Percentiles rank a stretch among this genome's conserved stretches.
phyloP scores from a whole-genome alignment of 2,329 filamentous ascomycete species.

The Cordyceps cateniannulata region DNA sequence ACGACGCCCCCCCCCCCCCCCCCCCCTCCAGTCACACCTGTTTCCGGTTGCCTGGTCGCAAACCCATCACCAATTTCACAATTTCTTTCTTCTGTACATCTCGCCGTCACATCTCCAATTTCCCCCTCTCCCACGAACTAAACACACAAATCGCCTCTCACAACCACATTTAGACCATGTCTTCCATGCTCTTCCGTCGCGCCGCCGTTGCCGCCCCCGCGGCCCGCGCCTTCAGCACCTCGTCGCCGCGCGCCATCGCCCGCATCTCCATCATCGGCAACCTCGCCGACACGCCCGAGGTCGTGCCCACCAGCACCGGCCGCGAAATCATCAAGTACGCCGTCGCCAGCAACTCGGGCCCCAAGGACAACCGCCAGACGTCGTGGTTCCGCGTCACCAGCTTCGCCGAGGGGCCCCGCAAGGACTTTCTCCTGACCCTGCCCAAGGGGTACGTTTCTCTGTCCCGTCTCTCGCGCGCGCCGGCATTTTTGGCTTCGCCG shows the following conservation, averaged over 20 bases:
- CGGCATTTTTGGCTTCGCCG: neutral
- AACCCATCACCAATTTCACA: no score
- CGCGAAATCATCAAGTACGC: constrained; percentile 71
- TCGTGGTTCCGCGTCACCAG: constrained; percentile 80
- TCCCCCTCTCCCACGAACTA: neutral
- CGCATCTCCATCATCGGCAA: constrained; percentile 83
- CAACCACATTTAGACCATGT: no score
- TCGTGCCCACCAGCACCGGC: constrained; percentile 62
- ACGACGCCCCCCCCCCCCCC: no score
- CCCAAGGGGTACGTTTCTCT: constrained; percentile 70
- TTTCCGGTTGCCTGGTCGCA: neutral
- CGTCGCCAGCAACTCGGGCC: constrained; percentile 63
- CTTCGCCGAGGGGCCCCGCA: constrained; percentile 65
- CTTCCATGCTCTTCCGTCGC: constrained; percentile 47
- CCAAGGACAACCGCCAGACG: constrained; percentile 63
- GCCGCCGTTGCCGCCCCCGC: constrained; percentile 40
- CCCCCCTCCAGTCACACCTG: neutral
- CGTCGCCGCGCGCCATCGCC: constrained; percentile 58
- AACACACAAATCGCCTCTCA: constrained; percentile 11
- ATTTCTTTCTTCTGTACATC: neutral
- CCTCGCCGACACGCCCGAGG: constrained; percentile 72
- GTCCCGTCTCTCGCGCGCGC: no score
- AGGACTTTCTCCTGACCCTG: constrained; percentile 66
- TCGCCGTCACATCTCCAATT: neutral
- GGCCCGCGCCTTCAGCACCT: constrained; percentile 70